Percentiles rank a stretch among this genome's conserved stretches.
phyloP scores from a whole-genome alignment of 2,329 filamentous ascomycete genomes.

The Rhynchosporium agropyri region DNA sequence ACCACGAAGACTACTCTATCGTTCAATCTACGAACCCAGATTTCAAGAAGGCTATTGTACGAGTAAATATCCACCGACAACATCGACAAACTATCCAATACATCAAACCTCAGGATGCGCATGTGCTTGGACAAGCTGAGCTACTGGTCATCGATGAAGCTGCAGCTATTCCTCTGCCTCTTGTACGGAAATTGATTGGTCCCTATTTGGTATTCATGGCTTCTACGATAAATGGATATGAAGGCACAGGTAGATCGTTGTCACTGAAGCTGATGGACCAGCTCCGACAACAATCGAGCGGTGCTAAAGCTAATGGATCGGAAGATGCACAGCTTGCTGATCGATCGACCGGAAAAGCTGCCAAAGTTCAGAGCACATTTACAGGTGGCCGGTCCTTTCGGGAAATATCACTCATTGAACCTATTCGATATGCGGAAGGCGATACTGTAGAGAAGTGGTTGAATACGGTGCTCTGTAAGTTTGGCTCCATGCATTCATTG shows the following conservation, averaged over 20 bases:
- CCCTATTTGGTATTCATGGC: conserved; percentile 99
- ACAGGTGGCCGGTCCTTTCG: conserved; percentile 76
- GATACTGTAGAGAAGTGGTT: conserved; percentile 96
- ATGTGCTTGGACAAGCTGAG: conserved; percentile 93
- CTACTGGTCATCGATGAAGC: conserved; percentile 96
- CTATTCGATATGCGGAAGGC: conserved; percentile 90
- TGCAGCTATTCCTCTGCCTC: conserved; percentile 88
- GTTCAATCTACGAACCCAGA: conserved; percentile 98
- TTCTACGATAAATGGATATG: conserved; percentile 98
- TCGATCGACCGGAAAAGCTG: conserved; percentile 73
- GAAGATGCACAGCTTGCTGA: conserved; percentile 72
- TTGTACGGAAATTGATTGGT: conserved; percentile 92
- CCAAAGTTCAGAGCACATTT: conserved; percentile 61
- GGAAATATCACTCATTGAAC: conserved; percentile 90
- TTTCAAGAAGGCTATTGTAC: conserved; percentile 98
- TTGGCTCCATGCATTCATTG: too few relatives aligned
- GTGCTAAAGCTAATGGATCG: conserved; percentile 53
- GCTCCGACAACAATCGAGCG: conserved; percentile 85
- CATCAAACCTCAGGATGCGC: conserved; percentile 93
- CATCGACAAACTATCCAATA: conserved; percentile 99
- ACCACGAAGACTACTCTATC: conserved; percentile 96
- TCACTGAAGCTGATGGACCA: conserved; percentile 98
- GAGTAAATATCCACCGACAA: conserved; percentile 92
- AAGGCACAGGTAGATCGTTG: conserved; percentile 91
- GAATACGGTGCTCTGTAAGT: conserved; percentile 78